Percentiles rank a stretch among this genome's conserved stretches.
Conservation (phyloP, 805 yeast species). For the Saccharomyces kudriavzevii region DNA sequence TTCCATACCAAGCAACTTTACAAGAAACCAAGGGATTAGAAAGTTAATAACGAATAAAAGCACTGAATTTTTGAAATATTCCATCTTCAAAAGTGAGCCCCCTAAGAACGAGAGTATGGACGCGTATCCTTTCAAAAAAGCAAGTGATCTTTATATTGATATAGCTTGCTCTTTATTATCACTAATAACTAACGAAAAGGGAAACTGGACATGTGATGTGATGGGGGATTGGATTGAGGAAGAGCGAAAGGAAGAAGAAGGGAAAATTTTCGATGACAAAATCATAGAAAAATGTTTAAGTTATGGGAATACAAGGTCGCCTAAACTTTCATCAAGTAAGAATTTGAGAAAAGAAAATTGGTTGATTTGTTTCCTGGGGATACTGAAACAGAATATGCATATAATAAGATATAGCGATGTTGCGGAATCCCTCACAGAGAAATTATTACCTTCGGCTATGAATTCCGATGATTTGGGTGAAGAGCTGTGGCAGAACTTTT, state of each 20-base stretch:
- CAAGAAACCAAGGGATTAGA: slow-evolving; percentile 11
- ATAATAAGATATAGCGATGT: slow-evolving; percentile 16
- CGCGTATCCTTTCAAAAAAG: slow-evolving; percentile 10
- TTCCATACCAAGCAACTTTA: background rate
- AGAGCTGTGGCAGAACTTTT: slow-evolving; percentile 44
- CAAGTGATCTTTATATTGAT: slow-evolving; percentile 15
- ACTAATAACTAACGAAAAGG: slow-evolving; percentile 18
- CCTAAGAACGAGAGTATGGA: slow-evolving; percentile 14
- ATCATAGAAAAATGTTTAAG: slow-evolving; percentile 35
- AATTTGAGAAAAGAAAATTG: slow-evolving; percentile 77
- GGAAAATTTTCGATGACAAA: slow-evolving; percentile 7
- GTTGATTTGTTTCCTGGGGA: slow-evolving; percentile 69
- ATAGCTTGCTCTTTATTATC: slow-evolving; percentile 19
- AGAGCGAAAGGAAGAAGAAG: slow-evolving; percentile 10
- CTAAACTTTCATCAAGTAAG: slow-evolving; percentile 62
- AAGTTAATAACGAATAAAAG: slow-evolving; percentile 6
- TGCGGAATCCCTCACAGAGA: slow-evolving; percentile 44
- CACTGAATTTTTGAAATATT: slow-evolving; percentile 8
- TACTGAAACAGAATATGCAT: slow-evolving; percentile 36
- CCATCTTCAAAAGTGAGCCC: slow-evolving; percentile 9
- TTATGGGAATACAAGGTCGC: slow-evolving; percentile 60
- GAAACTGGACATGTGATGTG: slow-evolving; percentile 23
- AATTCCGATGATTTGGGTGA: slow-evolving; percentile 19
- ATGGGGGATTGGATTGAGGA: slow-evolving; percentile 21
- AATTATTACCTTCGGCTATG: slow-evolving; percentile 39